These are phyloP conservation scores for Neobulgaria alba DNA, from an alignment of 2,329 filamentous ascomycete genomes.

Conservation along the genomic window DNA sequence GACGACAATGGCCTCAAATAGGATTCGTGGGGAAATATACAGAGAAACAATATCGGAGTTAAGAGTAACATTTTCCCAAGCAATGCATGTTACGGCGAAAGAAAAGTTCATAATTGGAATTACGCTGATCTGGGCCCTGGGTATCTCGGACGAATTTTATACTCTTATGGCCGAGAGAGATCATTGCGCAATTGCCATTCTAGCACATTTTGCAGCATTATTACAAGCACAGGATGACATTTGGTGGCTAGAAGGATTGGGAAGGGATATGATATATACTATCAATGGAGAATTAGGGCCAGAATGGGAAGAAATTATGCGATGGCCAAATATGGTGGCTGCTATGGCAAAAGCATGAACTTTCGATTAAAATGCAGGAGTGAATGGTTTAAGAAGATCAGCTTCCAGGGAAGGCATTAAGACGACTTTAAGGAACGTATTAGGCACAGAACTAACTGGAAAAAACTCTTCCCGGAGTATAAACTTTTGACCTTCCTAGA, in stretches of 20 bases:
- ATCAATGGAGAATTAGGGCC: not conserved
- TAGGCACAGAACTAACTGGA: too few relatives aligned
- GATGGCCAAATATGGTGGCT: conserved; percentile 4
- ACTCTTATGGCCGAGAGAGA: not conserved
- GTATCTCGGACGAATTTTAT: conserved; percentile 3
- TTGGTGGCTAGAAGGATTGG: conserved; percentile 11
- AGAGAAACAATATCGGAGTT: not conserved
- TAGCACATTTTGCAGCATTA: conserved; percentile 10
- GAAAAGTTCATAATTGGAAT: conserved; percentile 4
- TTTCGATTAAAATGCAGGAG: too few relatives aligned
- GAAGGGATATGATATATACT: conserved; percentile 1
- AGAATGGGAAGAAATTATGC: conserved; percentile 4
- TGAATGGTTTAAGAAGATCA: too few relatives aligned
- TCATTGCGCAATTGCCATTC: conserved; percentile 5
- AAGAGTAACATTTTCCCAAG: conserved; percentile 1
- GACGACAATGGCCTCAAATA: too few relatives aligned
- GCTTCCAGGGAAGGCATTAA: too few relatives aligned
- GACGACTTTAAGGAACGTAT: too few relatives aligned
- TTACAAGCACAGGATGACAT: conserved; percentile 6
- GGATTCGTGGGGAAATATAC: too few relatives aligned
- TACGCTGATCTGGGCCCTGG: conserved; percentile 1
- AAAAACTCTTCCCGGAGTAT: too few relatives aligned
- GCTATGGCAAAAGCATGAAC: too few relatives aligned
- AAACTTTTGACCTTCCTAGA: too few relatives aligned
- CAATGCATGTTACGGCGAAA: not conserved